Evolutionary conservation across 768 basidiomycete genomes (phyloP).

Genomic region (Pleurotus giganteus): DNA sequence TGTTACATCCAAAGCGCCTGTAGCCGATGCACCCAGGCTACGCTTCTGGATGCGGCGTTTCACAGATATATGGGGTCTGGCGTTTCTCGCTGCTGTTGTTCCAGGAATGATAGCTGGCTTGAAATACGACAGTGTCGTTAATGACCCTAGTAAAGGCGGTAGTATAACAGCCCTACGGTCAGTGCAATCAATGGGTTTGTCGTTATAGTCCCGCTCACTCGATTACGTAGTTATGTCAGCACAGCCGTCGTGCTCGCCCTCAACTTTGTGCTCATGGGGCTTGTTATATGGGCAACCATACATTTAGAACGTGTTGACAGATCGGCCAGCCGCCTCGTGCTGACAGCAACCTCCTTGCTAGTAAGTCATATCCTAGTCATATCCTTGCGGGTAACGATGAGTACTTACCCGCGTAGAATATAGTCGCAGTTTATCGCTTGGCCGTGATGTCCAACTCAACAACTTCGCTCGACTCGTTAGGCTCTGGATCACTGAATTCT

Average conservation of each 20-base stretch:
- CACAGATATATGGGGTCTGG: conserved; percentile 19
- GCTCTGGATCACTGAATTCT: conserved; percentile 31
- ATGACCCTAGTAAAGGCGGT: conserved; percentile 18
- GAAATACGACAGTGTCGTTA: conserved; percentile 17
- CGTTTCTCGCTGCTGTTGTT: conserved; percentile 29
- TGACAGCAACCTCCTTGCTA: conserved; percentile 20
- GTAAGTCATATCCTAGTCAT: too few species aligned
- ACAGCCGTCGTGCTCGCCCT: conserved; percentile 14
- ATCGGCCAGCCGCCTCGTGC: conserved; percentile 19
- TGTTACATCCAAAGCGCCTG: conserved; percentile 14
- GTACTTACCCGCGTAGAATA: too few species aligned
- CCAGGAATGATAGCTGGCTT: conserved; percentile 28
- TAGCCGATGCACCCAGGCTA: conserved; percentile 25
- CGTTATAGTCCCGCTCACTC: not conserved
- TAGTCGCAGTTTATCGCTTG: conserved; percentile 38
- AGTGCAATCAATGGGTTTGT: conserved; percentile 5
- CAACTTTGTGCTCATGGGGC: conserved; percentile 11
- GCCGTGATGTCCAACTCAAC: conserved; percentile 33
- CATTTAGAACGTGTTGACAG: conserved; percentile 25
- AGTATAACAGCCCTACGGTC: conserved; percentile 14
- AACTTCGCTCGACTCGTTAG: conserved; percentile 29
- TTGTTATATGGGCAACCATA: conserved; percentile 21
- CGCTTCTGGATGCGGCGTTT: conserved; percentile 30
- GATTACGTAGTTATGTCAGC: conserved; percentile 24
- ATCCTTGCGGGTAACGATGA: too few species aligned